Evolutionary conservation across 345 rosid species (phyloP), one percentile per base, ranked within the genome.

Genomic region (Salix dunnii): DNA sequence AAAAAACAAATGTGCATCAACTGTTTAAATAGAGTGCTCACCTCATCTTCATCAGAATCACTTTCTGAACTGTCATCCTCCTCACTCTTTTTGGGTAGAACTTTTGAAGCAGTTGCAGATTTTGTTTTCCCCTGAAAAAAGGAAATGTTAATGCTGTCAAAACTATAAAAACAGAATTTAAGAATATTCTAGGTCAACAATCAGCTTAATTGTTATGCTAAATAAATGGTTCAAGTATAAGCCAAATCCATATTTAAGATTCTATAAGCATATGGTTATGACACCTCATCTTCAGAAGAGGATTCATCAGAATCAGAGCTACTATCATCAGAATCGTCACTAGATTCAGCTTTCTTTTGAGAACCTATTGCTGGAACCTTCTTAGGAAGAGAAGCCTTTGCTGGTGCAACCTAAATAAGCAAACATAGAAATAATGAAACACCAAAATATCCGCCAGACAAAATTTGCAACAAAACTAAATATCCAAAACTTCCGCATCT

Each of bases 241-340:
- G 23, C n/a, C n/a, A 49, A 49, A 51, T 51, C 23, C 9, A 51
- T 20, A 51, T 51, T 20, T 51, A 20, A 51, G 23, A 20, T 5
- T 51, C 10, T 20, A 51, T 20, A 6, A 6, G 58, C 10, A 6
- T 6, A 20, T 51, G 58, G 58, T 18, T 1, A 51, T 51, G 16
- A 11, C 33, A 64, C 68, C 68, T 64, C 35, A 27, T 64, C 72
- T 4, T 5, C 53, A 48, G 53, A 46, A 67, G 27, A 25, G 0
- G 72, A 53, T 13, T 70, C 62, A 40, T 68, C 74, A 46, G 68
- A 69, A 23, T 76, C 79, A 40, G 58, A 51, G n/a, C 51, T 46
- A 14, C 69, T 75, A 16, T 79, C 84, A n/a, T 86, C 88, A 62
- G 86, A 83, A 58, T 78, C 74, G 51, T 86, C 88, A 69, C 75